Base-by-base conservation (phyloP, 805 yeast species). In the Alloascoidea hylecoeti region DNA sequence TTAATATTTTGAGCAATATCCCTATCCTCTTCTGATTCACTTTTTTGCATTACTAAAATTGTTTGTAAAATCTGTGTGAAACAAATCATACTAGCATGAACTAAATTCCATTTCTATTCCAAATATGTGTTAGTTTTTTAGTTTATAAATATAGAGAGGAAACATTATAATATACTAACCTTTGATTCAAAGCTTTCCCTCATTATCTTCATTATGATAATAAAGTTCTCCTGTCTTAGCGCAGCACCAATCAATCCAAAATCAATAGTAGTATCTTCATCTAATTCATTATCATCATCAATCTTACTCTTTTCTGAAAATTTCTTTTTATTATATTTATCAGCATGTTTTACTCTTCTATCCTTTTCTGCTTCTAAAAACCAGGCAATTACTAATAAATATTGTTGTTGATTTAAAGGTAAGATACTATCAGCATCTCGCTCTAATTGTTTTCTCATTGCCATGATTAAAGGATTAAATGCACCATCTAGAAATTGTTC, bases 351-450 rank as follows among this genome's bases (percentile, higher is more conserved):
- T 14, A 30, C 23, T 9, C 32, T 33, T 14, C 61, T 45, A 6
- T 44, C 42, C 15, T 79, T 59, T 46, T 80, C 84, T 42, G 73
- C 84, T 23, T 68, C 67, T 36, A 85, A 59, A 46, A 85, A 78
- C 96, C 96, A 89, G 1, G 83, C 64, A 4, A 70, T 58, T 4
- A 82, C 59, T 41, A 70, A 63, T 33, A 81, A 67, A 49, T 68
- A 86, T 35, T 72, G 73, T 37, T 54, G 55, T 17, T 42, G 37
- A 37, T 51, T 52, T 14, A 16, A 42, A 15, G 39, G 51, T 17
- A 46, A 41, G 6, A 59, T 37, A 3, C 55, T 54, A 15, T 54
- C 59, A 17, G 53, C 52, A 30, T 64, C 68, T 5, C 64, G 55
- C 15, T 70, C 60, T 35, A 68, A 52, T 42, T 61, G 56, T 48